Conservation (phyloP, 2,329 filamentous ascomycete genomes). For the Xylariaceae sp. region DNA sequence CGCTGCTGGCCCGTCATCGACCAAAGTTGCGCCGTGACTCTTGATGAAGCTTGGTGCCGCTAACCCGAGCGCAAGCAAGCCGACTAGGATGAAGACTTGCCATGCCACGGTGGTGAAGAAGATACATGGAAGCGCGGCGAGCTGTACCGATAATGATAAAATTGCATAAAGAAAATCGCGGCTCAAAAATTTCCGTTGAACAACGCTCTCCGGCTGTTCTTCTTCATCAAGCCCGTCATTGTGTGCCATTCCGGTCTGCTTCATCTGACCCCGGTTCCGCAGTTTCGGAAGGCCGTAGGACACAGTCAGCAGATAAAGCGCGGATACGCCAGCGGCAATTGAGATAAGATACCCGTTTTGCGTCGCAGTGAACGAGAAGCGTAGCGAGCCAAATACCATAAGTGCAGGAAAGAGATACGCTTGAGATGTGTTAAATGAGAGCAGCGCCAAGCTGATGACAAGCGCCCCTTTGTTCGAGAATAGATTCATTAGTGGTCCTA, state of each 20-base stretch:
- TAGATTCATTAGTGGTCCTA: neutral
- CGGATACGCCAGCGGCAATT: neutral
- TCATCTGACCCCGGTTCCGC: neutral
- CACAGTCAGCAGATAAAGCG: neutral
- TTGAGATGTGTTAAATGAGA: constrained; percentile 11
- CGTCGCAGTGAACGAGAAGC: constrained; percentile 4
- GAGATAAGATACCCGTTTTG: constrained; percentile 20
- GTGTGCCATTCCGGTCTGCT: neutral
- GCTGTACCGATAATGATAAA: neutral
- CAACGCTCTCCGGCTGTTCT: neutral
- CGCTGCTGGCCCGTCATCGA: too few relatives aligned
- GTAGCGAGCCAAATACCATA: constrained; percentile 9
- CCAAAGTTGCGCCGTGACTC: neutral
- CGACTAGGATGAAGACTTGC: constrained; percentile 7
- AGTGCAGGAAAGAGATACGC: constrained; percentile 16
- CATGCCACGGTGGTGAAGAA: neutral
- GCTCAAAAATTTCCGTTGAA: too few relatives aligned
- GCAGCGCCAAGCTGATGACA: neutral
- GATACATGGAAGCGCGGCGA: neutral
- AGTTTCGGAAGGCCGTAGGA: neutral
- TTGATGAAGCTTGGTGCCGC: constrained; percentile 11
- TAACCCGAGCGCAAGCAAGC: constrained; percentile 12
- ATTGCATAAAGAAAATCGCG: neutral
- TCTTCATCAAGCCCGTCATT: neutral
- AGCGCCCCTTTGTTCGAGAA: neutral